Base-by-base conservation (phyloP, 1,284 basidiomycete species). In the Pseudozyma flocculosa region DNA sequence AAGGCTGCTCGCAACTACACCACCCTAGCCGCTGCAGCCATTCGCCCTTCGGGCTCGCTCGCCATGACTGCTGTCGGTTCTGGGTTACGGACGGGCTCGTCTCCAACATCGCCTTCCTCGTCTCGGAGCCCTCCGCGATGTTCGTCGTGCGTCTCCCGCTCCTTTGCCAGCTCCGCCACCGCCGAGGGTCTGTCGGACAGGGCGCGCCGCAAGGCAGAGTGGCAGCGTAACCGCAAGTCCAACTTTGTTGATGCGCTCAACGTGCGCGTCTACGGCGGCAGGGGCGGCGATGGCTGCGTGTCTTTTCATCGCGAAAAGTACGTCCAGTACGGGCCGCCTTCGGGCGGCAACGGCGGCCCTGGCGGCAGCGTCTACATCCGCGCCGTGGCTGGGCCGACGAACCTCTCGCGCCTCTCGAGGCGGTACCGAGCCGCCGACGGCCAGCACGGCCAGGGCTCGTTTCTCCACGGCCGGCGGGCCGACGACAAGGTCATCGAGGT, bases 251-350 rank as follows among this genome's bases (percentile, higher is more conserved):
- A 78, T 45, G 56, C 66, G 30, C 55, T 76, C 24, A 40, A 44
- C 22, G 40, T 77, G 7, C 57, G 56, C 10, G 46, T 74, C 38
- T 57, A 61, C 2, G 73, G 59, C 10, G 76, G 76, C 11, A 59
- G 63, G 40, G 76, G 76, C 39, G 76, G 76, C 18, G 76, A 78
- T 40, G 76, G 76, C 7, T 76, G 75, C 48, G 72, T 77, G 1
- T 65, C 75, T 0, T 78, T 78, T 40, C 60, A 73, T 23, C 70
- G 75, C 36, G 76, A 71, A 52, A 78, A 78, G 61, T 75, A 68
- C 46, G 68, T 75, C 29, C 46, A 66, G n/a, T 69, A 68, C 45
- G 76, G 76, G 11, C 76, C 76, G 17, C 72, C 76, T 1, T 75
- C 72, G 11, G 76, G 76, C 19, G 74, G 75, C 19, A 63, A 70